Evolutionary conservation across 2,329 filamentous ascomycete species (phyloP).

Genomic region (Pseudocercospora ulei): DNA sequence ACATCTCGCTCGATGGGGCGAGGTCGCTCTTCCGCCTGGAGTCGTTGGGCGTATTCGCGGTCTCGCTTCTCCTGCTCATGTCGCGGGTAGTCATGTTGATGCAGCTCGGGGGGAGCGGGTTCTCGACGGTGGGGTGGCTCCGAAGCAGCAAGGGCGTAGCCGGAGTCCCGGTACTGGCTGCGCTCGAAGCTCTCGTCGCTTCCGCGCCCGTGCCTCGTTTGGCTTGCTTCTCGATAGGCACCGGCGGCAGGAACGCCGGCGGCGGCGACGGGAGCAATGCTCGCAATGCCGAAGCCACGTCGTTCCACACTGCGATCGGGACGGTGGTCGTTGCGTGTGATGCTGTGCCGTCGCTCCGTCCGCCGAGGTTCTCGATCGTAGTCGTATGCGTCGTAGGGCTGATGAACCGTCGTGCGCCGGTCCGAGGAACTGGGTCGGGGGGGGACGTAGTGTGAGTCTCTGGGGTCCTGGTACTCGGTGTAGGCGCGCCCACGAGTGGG

Average conservation of each 20-base stretch:
- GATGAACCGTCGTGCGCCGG: constrained; percentile 34
- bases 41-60: constrained; percentile 22
- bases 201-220: constrained; percentile 27
- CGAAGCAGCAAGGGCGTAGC: constrained; percentile 19
- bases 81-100: constrained; percentile 24
- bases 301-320: constrained; percentile 39
- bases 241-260: constrained; percentile 6
- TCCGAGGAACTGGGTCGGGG: constrained; percentile 35
- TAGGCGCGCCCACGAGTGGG: constrained; percentile 27
- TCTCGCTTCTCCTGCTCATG: constrained; percentile 28
- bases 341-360: constrained; percentile 33
- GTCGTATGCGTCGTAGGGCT: constrained; percentile 35
- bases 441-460: constrained; percentile 36
- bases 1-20: constrained; percentile 30
- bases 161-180: constrained; percentile 30
- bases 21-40: constrained; percentile 27
- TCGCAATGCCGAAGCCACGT: constrained; percentile 42
- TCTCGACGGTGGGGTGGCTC: constrained; percentile 29
- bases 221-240: constrained; percentile 18
- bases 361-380: constrained; percentile 39
- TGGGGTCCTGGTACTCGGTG: constrained; percentile 22
- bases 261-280: neutral
- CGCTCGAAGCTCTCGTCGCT: constrained; percentile 39
- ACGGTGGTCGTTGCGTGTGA: constrained; percentile 30
- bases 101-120: constrained; percentile 22